These are phyloP conservation scores for Grigorovia transvaalensis DNA, from an alignment of 805 yeast genomes.

Conservation along the genomic window DNA sequence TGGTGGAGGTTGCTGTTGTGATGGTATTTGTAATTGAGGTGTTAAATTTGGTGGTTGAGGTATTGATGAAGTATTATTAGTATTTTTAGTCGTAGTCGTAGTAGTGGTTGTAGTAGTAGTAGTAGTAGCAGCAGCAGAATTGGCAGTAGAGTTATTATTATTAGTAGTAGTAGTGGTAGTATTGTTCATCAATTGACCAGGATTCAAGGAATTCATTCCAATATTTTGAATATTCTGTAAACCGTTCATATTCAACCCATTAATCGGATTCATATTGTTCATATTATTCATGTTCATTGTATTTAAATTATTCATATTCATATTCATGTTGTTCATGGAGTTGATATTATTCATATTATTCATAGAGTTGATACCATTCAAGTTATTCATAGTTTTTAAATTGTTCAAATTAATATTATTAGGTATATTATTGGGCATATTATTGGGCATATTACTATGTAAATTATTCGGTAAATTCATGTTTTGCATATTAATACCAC, in stretches of 20 bases:
- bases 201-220: neutral
- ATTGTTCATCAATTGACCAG: conserved; percentile 1
- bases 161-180: neutral
- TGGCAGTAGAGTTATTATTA: neutral
- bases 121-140: neutral
- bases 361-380: neutral
- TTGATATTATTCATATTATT: too few relatives aligned
- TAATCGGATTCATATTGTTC: neutral
- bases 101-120: neutral
- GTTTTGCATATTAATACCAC: neutral
- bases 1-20: neutral
- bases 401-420: too few relatives aligned
- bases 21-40: neutral
- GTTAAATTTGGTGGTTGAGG: conserved; percentile 1
- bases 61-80: neutral
- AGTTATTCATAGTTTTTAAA: neutral
- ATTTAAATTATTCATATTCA: neutral
- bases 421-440: neutral
- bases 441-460: neutral
- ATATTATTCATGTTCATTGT: neutral
- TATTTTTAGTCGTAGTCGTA: neutral
- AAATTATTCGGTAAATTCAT: neutral
- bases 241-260: neutral
- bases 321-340: neutral
- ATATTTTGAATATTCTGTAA: neutral